A percentile compares a stretch with the other conserved stretches of the same genome.
phyloP scores from a whole-genome alignment of 2,329 filamentous ascomycete genomes.

The Diaporthe sp. region DNA sequence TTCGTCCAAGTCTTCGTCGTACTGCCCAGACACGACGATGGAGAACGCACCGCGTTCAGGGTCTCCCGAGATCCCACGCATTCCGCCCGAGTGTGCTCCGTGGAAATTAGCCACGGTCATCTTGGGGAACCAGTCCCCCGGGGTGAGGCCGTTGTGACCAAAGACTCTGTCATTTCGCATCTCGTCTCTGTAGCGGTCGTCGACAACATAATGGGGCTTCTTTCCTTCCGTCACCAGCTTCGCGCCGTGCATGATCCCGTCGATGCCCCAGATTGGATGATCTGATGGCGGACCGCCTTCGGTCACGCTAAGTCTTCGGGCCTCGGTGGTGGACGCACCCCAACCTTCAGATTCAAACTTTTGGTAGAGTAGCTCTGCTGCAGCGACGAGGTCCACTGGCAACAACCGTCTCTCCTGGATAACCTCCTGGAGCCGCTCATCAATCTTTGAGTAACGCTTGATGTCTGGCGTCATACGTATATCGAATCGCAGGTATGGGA shows the following conservation, averaged over 20 bases:
- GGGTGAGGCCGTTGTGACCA: conserved; percentile 50
- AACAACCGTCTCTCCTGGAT: background rate
- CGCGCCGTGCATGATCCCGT: conserved; percentile 49
- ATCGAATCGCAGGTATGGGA: conserved; percentile 5
- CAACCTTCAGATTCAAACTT: conserved; percentile 25
- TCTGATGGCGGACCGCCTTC: conserved; percentile 39
- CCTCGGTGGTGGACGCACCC: background rate
- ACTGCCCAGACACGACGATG: conserved; percentile 61
- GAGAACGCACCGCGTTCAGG: conserved; percentile 62
- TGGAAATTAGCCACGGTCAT: conserved; percentile 63
- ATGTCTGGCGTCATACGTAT: background rate
- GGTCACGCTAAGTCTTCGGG: background rate
- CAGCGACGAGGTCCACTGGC: background rate
- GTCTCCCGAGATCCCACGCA: conserved; percentile 65
- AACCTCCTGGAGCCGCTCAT: background rate
- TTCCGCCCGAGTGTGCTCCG: conserved; percentile 63
- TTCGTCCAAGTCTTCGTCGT: conserved; percentile 45
- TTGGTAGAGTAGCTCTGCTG: conserved; percentile 19
- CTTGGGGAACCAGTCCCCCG: conserved; percentile 66
- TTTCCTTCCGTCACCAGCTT: conserved; percentile 7
- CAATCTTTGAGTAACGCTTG: background rate
- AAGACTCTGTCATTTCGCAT: conserved; percentile 40
- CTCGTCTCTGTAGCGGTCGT: conserved; percentile 37
- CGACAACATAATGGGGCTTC: conserved; percentile 22
- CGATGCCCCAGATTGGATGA: conserved; percentile 48